phyloP scores from a whole-genome alignment of 169 alveolate genomes.

The Babesia bigemina region DNA sequence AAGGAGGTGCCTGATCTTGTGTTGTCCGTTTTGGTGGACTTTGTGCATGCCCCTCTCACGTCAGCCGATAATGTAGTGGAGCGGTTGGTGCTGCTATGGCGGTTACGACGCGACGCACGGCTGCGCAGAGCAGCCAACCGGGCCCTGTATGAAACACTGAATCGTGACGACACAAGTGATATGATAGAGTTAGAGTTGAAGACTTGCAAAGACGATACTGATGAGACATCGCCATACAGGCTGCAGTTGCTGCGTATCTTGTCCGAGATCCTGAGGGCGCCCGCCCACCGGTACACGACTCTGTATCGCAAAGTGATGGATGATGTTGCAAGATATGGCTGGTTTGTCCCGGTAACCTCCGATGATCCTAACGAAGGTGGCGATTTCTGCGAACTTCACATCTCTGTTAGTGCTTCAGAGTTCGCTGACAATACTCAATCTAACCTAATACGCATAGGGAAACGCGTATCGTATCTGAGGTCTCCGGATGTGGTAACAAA shows the following conservation, averaged over 20 bases:
- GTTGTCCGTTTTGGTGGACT: slow-evolving; percentile 32
- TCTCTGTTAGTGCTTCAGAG: background rate
- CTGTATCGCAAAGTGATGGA: background rate
- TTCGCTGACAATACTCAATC: background rate
- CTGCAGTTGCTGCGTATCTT: background rate
- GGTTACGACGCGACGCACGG: slow-evolving; percentile 33
- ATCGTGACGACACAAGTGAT: background rate
- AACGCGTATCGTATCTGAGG: slow-evolving; percentile 45
- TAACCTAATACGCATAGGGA: slow-evolving; percentile 26
- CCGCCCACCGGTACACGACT: background rate
- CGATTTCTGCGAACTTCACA: slow-evolving; percentile 16
- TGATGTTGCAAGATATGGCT: background rate
- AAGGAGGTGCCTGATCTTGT: slow-evolving; percentile 44
- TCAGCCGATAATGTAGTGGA: slow-evolving; percentile 28
- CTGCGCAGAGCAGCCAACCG: slow-evolving; percentile 16
- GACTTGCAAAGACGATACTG: background rate
- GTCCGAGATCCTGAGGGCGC: background rate
- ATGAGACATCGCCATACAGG: background rate
- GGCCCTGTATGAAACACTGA: background rate
- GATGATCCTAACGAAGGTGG: background rate
- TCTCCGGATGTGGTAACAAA: background rate
- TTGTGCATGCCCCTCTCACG: background rate
- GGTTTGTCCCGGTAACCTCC: background rate
- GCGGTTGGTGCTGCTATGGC: slow-evolving; percentile 32
- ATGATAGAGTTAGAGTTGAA: background rate